Base-by-base conservation (phyloP, 345 rosid genomes). In the Linum tenue region DNA sequence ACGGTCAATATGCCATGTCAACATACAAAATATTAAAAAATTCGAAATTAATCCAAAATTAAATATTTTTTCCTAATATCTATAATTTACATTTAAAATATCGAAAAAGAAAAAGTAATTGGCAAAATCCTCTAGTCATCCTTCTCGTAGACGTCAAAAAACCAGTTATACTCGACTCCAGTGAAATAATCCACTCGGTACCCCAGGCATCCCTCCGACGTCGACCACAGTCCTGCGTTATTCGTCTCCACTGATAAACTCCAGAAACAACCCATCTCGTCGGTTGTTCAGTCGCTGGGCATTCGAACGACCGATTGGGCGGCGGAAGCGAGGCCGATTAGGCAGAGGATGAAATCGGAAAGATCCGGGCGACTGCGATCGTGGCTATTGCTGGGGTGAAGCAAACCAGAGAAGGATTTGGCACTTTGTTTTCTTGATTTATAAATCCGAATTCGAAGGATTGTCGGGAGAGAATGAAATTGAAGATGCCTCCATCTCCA, bases 111-210 rank as follows among this genome's bases (percentile, higher is more conserved):
- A 22, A 22, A 22, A 22, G 31, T 22, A 22, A 22, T 22, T 22
- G 1, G 31, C 31, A 22, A 22, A 22, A 22, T 22, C 31, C 31
- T 22, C 31, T 22, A 22, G 31, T 22, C 31, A 22, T 22, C 31
- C 31, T 22, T 89, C 84, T 89, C 96, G 51, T 92, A 96, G 60
- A 92, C 65, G 64, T 91, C 98, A 72, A 91, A n/a, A 63, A 91
- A 82, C 98, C 98, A 91, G 1, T 87, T 89, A 67, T 92, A 87
- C 36, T 76, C 79, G 0, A 68, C 82, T 7, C 89, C 84, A 8
- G 78, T 82, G 72, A 87, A 69, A 78, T 87, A 89, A 0, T 73
- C 73, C 55, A 74, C n/a, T 9, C 86, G 77, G 75, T 63, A 82
- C 31, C 63, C 58, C 2, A 31, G 5, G 85, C 98, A 92, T 5